These are phyloP conservation scores for Septoria petroselini DNA, from an alignment of 2,329 filamentous ascomycete species.

Conservation along the genomic window DNA sequence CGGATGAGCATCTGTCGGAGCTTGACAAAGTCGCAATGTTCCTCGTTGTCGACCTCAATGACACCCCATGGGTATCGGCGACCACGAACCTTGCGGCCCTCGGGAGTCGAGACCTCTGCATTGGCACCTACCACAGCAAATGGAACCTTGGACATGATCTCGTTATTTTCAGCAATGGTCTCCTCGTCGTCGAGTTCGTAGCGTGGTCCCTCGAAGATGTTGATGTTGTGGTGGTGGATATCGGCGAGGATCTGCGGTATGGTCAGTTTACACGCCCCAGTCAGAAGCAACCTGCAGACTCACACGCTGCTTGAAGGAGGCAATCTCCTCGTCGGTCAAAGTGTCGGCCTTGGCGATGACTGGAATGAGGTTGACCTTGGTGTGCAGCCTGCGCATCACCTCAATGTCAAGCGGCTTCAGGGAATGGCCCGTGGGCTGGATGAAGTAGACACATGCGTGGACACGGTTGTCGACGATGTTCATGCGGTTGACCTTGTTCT, in stretches of 20 bases:
- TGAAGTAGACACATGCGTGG: conserved; percentile 98
- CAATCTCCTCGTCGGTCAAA: conserved; percentile 93
- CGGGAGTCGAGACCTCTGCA: conserved; percentile 83
- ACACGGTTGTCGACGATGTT: conserved; percentile 99
- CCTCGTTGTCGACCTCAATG: conserved; percentile 99
- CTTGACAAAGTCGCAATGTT: conserved; percentile 99
- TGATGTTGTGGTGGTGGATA: conserved; percentile 94
- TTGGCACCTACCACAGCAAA: conserved; percentile 98
- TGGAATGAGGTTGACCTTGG: conserved; percentile 99
- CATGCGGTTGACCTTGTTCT: conserved; percentile 99
- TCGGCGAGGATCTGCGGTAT: conserved; percentile 81
- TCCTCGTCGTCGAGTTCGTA: conserved; percentile 99
- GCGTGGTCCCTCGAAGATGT: conserved; percentile 97
- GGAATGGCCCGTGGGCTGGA: conserved; percentile 96
- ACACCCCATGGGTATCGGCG: conserved; percentile 97
- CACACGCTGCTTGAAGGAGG: conserved; percentile 93
- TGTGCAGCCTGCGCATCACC: conserved; percentile 98
- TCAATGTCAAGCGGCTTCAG: conserved; percentile 98
- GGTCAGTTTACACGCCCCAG: conserved; percentile 22
- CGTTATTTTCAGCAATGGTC: conserved; percentile 99
- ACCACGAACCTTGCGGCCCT: conserved; percentile 92
- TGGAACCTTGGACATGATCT: conserved; percentile 99
- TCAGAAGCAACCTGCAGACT: conserved; percentile 42
- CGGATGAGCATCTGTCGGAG: conserved; percentile 99
- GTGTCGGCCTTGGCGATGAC: conserved; percentile 99